phyloP scores from a whole-genome alignment of 345 rosid species.

The Salix viminalis region DNA sequence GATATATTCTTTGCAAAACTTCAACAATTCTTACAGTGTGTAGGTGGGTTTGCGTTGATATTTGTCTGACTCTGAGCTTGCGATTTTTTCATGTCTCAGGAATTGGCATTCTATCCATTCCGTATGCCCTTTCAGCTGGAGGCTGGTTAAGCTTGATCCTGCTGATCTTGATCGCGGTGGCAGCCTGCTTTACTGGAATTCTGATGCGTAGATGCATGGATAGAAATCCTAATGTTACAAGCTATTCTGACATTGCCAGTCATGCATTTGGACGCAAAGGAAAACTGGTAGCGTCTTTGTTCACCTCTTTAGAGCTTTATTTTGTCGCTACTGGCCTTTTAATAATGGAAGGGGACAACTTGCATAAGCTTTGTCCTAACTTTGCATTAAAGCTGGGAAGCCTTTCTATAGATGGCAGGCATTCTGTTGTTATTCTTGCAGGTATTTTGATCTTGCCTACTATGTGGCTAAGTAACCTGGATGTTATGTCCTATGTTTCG shows the following conservation, averaged over 20 bases:
- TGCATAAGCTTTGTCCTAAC: constrained; percentile 35
- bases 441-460: constrained; percentile 38
- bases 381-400: constrained; percentile 29
- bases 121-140: constrained; percentile 43
- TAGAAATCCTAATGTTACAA: constrained; percentile 25
- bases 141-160: constrained; percentile 48
- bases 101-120: constrained; percentile 42
- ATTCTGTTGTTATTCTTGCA: constrained; percentile 29
- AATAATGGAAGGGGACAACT: constrained; percentile 47
- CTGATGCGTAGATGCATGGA: constrained; percentile 40
- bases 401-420: constrained; percentile 24
- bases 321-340: constrained; percentile 45
- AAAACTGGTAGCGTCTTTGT: constrained; percentile 34
- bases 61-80: too few species aligned
- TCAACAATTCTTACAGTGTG: too few species aligned
- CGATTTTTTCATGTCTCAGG: constrained; percentile 14
- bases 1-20: too few species aligned
- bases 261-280: constrained; percentile 42
- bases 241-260: constrained; percentile 35
- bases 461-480: constrained; percentile 34
- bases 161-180: constrained; percentile 28
- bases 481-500: constrained; percentile 42
- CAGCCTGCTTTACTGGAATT: constrained; percentile 36
- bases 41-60: too few species aligned
- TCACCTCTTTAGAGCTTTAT: constrained; percentile 39